Percentiles rank a stretch among this genome's conserved stretches.
These are phyloP conservation scores for Ceratopteris richardii DNA, from an alignment of 75 land plant species.

Conservation along the genomic window DNA sequence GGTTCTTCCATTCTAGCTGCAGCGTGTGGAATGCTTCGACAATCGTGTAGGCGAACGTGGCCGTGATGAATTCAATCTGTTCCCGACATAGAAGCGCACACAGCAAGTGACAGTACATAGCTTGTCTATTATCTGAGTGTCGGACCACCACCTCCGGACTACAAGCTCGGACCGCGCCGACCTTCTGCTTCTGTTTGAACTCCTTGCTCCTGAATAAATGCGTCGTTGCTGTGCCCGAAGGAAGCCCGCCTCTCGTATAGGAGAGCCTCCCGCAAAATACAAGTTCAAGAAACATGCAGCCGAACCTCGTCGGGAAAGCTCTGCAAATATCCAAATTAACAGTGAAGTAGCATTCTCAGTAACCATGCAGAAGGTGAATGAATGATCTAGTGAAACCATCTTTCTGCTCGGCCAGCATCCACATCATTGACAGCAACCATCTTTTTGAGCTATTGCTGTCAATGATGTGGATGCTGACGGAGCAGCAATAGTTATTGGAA, in stretches of 20 bases:
- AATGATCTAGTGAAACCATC: background rate
- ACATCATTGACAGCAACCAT: background rate
- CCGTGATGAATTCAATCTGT: slow-evolving; percentile 44
- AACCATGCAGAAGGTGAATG: too few species aligned
- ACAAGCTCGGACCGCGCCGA: slow-evolving; percentile 27
- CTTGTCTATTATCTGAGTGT: slow-evolving; percentile 30
- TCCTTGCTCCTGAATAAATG: slow-evolving; percentile 30
- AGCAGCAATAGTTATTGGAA: background rate
- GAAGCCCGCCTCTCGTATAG: slow-evolving; percentile 28
- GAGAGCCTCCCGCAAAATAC: slow-evolving; percentile 53
- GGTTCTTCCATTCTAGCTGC: slow-evolving; percentile 43
- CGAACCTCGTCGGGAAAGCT: slow-evolving; percentile 34
- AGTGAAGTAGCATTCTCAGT: too few species aligned
- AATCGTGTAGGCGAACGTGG: too few species aligned
- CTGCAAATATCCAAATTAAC: too few species aligned
- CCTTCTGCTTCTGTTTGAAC: slow-evolving; percentile 27
- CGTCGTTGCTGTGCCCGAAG: slow-evolving; percentile 39
- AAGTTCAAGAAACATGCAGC: slow-evolving; percentile 57
- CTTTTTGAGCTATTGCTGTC: background rate
- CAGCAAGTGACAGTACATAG: slow-evolving; percentile 59
- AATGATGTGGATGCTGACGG: background rate
- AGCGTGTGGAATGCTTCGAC: slow-evolving; percentile 43
- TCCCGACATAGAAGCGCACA: slow-evolving; percentile 32
- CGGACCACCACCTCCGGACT: slow-evolving; percentile 57
- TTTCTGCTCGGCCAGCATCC: background rate